phyloP scores from a whole-genome alignment of 306 rosid genomes.

The Bauhinia variegata region DNA sequence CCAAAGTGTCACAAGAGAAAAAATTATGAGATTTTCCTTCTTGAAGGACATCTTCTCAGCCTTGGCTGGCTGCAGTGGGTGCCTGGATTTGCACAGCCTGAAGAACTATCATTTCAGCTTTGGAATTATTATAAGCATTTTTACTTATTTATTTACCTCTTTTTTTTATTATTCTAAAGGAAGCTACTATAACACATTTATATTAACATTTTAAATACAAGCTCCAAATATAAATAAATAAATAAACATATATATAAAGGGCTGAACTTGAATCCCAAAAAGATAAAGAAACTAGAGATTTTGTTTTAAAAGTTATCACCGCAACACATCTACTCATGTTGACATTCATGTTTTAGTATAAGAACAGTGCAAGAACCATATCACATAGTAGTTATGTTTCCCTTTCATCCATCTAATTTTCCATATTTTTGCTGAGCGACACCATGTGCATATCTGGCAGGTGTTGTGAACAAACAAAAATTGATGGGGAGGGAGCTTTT shows the following conservation, averaged over 20 bases:
- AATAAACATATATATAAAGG: too few species aligned
- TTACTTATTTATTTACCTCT: neutral
- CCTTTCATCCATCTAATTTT: neutral
- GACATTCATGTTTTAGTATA: too few species aligned
- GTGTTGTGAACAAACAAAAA: neutral
- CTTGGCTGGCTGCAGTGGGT: slow-evolving; percentile 33
- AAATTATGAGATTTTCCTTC: slow-evolving; percentile 61
- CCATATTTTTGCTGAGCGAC: neutral
- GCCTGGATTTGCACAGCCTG: slow-evolving; percentile 34
- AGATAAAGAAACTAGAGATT: too few species aligned
- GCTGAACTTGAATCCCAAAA: too few species aligned
- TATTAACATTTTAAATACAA: too few species aligned
- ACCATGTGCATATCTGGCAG: neutral
- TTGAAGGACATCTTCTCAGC: slow-evolving; percentile 44
- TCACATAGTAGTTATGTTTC: slow-evolving; percentile 3
- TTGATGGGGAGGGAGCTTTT: too few species aligned
- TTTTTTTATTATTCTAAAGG: too few species aligned
- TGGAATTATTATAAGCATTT: slow-evolving; percentile 24
- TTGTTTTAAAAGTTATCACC: too few species aligned
- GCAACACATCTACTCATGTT: too few species aligned
- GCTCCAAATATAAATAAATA: too few species aligned
- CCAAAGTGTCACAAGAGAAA: slow-evolving; percentile 73
- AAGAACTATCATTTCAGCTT: slow-evolving; percentile 44
- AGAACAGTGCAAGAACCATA: neutral
- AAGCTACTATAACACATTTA: too few species aligned